Evolutionary conservation across 2,329 filamentous ascomycete species (phyloP).

Genomic region (Beauveria bassiana): DNA sequence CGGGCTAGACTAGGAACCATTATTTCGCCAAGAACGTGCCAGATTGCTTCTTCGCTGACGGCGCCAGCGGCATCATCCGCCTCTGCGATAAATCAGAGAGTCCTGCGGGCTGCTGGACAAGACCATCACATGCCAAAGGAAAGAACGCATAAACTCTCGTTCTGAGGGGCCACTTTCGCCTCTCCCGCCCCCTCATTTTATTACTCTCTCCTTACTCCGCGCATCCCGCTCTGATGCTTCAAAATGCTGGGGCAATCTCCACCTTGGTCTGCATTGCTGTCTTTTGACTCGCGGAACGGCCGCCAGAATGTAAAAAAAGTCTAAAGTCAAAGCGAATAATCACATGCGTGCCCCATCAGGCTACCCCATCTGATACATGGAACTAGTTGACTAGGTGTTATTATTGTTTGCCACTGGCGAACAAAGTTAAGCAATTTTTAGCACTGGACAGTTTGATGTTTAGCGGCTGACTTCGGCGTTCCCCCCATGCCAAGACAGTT

Average conservation of each 20-base stretch:
- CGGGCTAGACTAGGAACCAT: too few species aligned
- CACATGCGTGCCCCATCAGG: constrained; percentile 2
- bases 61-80: too few species aligned
- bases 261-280: not conserved
- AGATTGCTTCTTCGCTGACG: too few species aligned
- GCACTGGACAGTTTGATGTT: not conserved
- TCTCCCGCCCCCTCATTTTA: not conserved
- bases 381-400: not conserved
- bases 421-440: not conserved
- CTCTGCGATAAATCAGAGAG: too few species aligned
- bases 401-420: not conserved
- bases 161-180: too few species aligned
- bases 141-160: too few species aligned
- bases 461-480: not conserved
- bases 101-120: too few species aligned
- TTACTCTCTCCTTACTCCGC: not conserved
- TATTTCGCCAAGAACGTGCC: too few species aligned
- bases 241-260: not conserved
- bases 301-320: not conserved
- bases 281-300: not conserved
- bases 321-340: not conserved
- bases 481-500: not conserved
- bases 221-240: not conserved
- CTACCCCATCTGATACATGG: not conserved
- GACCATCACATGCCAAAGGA: too few species aligned